A percentile compares a stretch with the other conserved stretches of the same genome.
Conservation (phyloP, 2,329 filamentous ascomycete species). For the Septoria linicola region DNA sequence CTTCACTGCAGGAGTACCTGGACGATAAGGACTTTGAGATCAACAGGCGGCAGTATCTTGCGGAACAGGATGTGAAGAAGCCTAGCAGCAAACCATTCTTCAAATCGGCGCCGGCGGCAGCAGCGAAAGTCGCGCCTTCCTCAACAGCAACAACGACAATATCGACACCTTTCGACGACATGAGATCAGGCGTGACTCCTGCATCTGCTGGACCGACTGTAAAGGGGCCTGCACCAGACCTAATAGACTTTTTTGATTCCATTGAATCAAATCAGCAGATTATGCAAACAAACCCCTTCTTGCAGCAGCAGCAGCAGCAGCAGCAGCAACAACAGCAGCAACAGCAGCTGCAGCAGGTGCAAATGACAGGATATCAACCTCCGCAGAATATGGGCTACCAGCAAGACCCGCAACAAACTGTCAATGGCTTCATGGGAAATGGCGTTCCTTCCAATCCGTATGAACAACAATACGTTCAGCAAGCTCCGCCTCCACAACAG, state of each 20-base stretch:
- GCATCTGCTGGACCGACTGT: slow-evolving; percentile 29
- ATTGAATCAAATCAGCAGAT: slow-evolving; percentile 86
- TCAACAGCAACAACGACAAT: slow-evolving; percentile 39
- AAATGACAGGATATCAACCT: slow-evolving; percentile 45
- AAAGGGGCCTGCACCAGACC: slow-evolving; percentile 70
- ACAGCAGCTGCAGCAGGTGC: slow-evolving; percentile 23
- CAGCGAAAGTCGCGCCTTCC: slow-evolving; percentile 43
- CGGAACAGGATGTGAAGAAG: slow-evolving; percentile 74
- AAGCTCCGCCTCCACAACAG: slow-evolving; percentile 16
- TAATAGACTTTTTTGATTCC: slow-evolving; percentile 93
- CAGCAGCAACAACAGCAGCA: slow-evolving; percentile 22
- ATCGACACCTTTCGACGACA: slow-evolving; percentile 26
- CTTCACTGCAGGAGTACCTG: slow-evolving; percentile 89
- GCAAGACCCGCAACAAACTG: slow-evolving; percentile 29
- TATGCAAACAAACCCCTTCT: slow-evolving; percentile 38
- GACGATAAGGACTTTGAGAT: slow-evolving; percentile 93
- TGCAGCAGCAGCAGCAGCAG: slow-evolving; percentile 30
- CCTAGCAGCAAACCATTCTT: slow-evolving; percentile 40
- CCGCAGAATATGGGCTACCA: slow-evolving; percentile 24
- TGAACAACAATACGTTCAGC: slow-evolving; percentile 33
- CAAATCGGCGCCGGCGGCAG: slow-evolving; percentile 38
- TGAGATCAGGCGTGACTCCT: slow-evolving; percentile 25
- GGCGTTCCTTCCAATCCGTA: slow-evolving; percentile 40
- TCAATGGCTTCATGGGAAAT: slow-evolving; percentile 23
- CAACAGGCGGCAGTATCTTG: slow-evolving; percentile 86